These are phyloP conservation scores for Phytophthora sp. DNA, from an alignment of 352 stramenopile species.

Conservation along the genomic window DNA sequence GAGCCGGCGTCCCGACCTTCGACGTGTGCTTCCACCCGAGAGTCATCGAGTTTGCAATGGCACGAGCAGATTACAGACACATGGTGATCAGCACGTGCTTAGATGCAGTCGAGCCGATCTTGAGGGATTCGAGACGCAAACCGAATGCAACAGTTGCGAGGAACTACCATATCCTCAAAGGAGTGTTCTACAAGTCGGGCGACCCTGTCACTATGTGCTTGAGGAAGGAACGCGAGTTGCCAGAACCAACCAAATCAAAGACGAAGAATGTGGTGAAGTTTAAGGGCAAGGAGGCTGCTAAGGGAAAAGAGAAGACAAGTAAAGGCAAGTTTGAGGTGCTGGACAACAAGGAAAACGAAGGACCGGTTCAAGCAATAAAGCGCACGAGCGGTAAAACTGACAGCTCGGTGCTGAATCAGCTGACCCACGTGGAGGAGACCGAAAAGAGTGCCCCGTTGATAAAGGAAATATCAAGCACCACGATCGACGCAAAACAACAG, in stretches of 20 bases:
- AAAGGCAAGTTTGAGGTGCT: slow-evolving; percentile 7
- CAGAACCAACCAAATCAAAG: slow-evolving; percentile 5
- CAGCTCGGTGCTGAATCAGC: slow-evolving; percentile 8
- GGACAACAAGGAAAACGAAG: slow-evolving; percentile 17
- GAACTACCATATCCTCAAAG: slow-evolving; percentile 86
- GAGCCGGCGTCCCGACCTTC: slow-evolving; percentile 74
- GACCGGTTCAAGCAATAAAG: background rate
- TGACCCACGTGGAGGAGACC: slow-evolving; percentile 27
- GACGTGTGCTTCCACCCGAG: slow-evolving; percentile 94
- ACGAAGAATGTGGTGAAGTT: background rate
- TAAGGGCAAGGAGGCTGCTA: background rate
- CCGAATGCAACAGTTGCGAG: slow-evolving; percentile 27
- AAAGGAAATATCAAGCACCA: slow-evolving; percentile 25
- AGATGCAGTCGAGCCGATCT: slow-evolving; percentile 74
- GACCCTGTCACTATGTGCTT: slow-evolving; percentile 81
- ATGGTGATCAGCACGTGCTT: slow-evolving; percentile 90
- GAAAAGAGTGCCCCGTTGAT: slow-evolving; percentile 15
- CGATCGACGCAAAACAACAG: slow-evolving; percentile 3
- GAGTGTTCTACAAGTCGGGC: slow-evolving; percentile 87
- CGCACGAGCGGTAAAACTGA: background rate
- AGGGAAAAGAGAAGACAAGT: background rate
- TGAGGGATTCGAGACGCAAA: slow-evolving; percentile 50
- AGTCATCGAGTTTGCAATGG: slow-evolving; percentile 71
- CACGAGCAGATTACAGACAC: slow-evolving; percentile 72
- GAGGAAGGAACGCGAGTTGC: slow-evolving; percentile 26